Evolutionary conservation across 1,284 basidiomycete species (phyloP).

Genomic region (Singerocomus rubriflavus): DNA sequence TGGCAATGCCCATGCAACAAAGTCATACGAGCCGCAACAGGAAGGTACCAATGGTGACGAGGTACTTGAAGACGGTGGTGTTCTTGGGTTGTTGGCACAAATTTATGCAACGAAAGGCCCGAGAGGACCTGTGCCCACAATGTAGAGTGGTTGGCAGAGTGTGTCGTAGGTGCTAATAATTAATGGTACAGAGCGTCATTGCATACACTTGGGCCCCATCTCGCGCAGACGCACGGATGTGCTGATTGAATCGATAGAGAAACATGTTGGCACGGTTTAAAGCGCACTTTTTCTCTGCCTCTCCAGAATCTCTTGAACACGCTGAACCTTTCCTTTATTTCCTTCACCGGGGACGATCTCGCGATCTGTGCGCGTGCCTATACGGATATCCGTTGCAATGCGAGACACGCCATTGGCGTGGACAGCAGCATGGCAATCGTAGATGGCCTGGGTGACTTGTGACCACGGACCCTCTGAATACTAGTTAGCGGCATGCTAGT

Average conservation of each 20-base stretch:
- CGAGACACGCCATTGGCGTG: conserved; percentile 74
- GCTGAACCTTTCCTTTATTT: conserved; percentile 73
- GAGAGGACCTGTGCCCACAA: conserved; percentile 46
- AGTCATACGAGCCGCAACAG: conserved; percentile 38
- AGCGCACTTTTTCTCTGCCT: conserved; percentile 32
- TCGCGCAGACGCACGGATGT: neutral
- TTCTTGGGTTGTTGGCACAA: conserved; percentile 72
- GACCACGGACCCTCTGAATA: conserved; percentile 79
- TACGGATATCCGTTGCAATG: conserved; percentile 86
- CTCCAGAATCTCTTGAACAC: conserved; percentile 74
- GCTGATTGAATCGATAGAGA: neutral
- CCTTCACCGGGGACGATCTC: conserved; percentile 61
- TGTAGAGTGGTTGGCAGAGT: conserved; percentile 29
- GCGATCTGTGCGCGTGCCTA: conserved; percentile 83
- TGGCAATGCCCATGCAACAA: conserved; percentile 43
- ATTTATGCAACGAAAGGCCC: conserved; percentile 67
- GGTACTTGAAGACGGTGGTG: conserved; percentile 60
- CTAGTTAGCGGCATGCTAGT: conserved; percentile 5
- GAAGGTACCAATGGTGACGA: conserved; percentile 58
- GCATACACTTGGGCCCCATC: neutral
- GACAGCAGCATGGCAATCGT: conserved; percentile 86
- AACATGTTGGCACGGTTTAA: neutral
- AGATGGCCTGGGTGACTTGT: conserved; percentile 74
- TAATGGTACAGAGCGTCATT: neutral
- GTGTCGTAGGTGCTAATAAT: neutral